Evolutionary conservation across 352 stramenopile genomes (phyloP), one percentile per base, ranked within the genome.

Genomic region (Globisporangium canariense): DNA sequence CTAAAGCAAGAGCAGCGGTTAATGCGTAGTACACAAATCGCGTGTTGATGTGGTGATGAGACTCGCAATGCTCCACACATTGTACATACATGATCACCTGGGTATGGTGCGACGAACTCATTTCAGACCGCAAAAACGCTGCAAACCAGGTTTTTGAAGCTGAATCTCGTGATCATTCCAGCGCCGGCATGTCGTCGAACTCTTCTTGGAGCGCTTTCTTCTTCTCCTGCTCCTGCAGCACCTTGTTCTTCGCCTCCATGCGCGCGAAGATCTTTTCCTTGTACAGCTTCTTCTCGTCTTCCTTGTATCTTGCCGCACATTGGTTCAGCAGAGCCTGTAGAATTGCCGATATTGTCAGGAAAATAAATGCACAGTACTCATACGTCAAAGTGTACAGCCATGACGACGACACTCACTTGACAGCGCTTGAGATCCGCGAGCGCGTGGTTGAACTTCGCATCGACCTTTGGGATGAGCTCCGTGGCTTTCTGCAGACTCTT

Each of bases 191-290:
- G 66, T 93, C 86, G 50, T 89, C 83, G 52, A 93, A 95, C 60
- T 86, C 81, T 60, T 93, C 78, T 11, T 78, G 69, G 59, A 83
- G 62, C 16, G 80, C 83, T 53, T 86, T 85, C 41, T 84, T 64
- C 67, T 83, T 79, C 62, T 95, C 86, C 36, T 85, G 69, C 38
- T 79, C 74, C 65, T 93, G 83, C 22, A 90, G 61, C 36, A 76
- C 68, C 65, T 89, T 88, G 74, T 95, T 95, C 67, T 91, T 91
- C 49, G 81, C 84, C 56, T 93, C 67, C 68, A 95, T 78, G 25
- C 84, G 81, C 43, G 91, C 83, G 60, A 95, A 93, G 60, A 95
- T 95, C 68, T 93, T 92, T 54, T 95, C 86, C 59, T 91, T 92
- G 77, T 93, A 93, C 60, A 95, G 64, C 68, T 90, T 93, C 68